Evolutionary conservation across 164 flowering plant genomes (phyloP).

Genomic region (Chimonanthus praecox): DNA sequence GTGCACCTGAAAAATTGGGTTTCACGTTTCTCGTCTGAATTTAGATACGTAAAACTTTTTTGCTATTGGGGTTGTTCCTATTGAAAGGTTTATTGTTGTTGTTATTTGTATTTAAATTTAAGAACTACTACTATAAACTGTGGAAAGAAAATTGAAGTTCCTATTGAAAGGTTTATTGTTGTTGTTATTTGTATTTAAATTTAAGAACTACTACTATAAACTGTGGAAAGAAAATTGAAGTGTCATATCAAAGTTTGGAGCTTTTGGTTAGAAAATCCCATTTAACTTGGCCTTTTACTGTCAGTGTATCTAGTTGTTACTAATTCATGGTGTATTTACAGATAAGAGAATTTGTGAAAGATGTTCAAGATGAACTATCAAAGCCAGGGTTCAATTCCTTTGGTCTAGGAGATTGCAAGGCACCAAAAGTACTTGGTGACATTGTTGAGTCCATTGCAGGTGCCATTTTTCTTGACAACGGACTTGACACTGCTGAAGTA

Average conservation of each 20-base stretch:
- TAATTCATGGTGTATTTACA: constrained; percentile 24
- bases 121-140: too few species aligned
- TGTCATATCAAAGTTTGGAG: neutral
- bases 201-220: too few species aligned
- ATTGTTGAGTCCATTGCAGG: constrained; percentile 98
- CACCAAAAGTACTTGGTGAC: constrained; percentile 99
- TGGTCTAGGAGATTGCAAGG: constrained; percentile 98
- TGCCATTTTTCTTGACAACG: constrained; percentile 86
- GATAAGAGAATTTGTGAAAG: constrained; percentile 93
- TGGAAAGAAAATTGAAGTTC: neutral
- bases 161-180: too few species aligned
- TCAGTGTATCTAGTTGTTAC: neutral
- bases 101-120: too few species aligned
- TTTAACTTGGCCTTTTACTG: too few species aligned
- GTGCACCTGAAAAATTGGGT: too few species aligned
- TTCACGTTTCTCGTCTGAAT: too few species aligned
- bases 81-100: too few species aligned
- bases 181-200: too few species aligned
- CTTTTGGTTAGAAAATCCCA: neutral
- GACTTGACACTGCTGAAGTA: constrained; percentile 63
- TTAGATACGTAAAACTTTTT: too few species aligned
- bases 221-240: neutral
- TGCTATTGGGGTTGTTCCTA: too few species aligned
- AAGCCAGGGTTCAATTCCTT: constrained; percentile 96
- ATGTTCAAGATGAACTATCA: constrained; percentile 58